Percentiles rank a stretch among this genome's conserved stretches.
Evolutionary conservation across 2,329 filamentous ascomycete species (phyloP).

Genomic region (Penicillium sp.): DNA sequence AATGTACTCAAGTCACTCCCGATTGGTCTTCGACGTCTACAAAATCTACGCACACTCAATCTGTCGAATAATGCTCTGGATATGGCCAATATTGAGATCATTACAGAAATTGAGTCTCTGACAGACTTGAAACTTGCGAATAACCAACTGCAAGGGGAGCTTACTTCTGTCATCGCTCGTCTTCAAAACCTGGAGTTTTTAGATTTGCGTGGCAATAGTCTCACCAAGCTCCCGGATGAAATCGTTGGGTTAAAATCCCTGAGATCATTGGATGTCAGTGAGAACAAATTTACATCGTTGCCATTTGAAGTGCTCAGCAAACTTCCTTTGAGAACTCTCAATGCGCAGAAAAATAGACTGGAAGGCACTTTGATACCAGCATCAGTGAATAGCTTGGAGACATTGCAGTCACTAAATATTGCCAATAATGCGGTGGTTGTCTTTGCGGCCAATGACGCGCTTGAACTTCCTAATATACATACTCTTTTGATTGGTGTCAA

Average conservation of each 20-base stretch:
- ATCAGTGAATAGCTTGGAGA: constrained; percentile 57
- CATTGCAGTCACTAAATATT: constrained; percentile 73
- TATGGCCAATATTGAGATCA: constrained; percentile 68
- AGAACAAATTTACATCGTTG: constrained; percentile 71
- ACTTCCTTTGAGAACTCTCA: constrained; percentile 70
- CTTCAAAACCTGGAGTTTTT: constrained; percentile 73
- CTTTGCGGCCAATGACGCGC: constrained; percentile 48
- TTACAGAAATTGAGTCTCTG: constrained; percentile 70
- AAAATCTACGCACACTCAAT: constrained; percentile 76
- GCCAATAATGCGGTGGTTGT: constrained; percentile 69
- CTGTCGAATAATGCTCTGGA: constrained; percentile 79
- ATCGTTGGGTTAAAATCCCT: constrained; percentile 68
- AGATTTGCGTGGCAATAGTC: constrained; percentile 76
- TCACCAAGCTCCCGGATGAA: constrained; percentile 67
- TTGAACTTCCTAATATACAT: constrained; percentile 70
- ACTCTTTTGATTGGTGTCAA: constrained; percentile 79
- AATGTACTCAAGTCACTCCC: constrained; percentile 74
- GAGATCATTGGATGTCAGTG: constrained; percentile 72
- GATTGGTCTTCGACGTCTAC: constrained; percentile 69
- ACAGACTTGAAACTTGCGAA: constrained; percentile 79
- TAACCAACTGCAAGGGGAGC: constrained; percentile 68
- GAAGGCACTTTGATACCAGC: constrained; percentile 68
- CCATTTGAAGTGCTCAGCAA: constrained; percentile 67
- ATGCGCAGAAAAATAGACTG: constrained; percentile 75
- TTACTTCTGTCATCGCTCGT: constrained; percentile 63